Evolutionary conservation across 257 asterid genomes (phyloP).

Genomic region (Nicotiana paniculata): DNA sequence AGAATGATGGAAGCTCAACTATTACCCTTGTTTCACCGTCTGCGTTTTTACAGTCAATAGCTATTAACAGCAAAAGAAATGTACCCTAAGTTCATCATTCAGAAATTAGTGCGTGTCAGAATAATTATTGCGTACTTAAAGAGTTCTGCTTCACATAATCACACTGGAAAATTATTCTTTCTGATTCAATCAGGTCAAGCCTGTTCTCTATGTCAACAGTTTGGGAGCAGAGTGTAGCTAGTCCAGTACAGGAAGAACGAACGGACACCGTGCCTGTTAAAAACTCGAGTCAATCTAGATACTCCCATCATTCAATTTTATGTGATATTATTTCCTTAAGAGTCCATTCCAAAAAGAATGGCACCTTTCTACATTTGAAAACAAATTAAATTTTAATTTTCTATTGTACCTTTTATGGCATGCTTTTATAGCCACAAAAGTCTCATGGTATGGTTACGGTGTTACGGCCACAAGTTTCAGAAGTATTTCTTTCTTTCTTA

Average conservation of each 20-base stretch:
- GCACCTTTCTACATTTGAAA: not conserved
- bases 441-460: not conserved
- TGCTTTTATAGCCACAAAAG: not conserved
- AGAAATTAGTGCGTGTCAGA: not conserved
- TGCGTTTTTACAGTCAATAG: not conserved
- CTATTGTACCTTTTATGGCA: not conserved
- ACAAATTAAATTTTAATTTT: not conserved
- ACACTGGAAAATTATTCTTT: not conserved
- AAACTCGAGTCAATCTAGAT: not conserved
- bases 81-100: not conserved
- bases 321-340: not conserved
- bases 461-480: not conserved
- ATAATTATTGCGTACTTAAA: not conserved
- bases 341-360: not conserved
- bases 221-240: not conserved
- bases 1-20: not conserved
- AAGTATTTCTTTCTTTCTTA: not conserved
- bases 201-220: not conserved
- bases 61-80: not conserved
- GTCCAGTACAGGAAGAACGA: not conserved
- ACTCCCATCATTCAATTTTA: not conserved
- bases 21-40: not conserved
- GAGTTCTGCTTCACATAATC: not conserved
- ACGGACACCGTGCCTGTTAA: not conserved
- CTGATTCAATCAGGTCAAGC: not conserved